Base-by-base conservation (phyloP, 345 rosid species). In the Brassica incana region DNA sequence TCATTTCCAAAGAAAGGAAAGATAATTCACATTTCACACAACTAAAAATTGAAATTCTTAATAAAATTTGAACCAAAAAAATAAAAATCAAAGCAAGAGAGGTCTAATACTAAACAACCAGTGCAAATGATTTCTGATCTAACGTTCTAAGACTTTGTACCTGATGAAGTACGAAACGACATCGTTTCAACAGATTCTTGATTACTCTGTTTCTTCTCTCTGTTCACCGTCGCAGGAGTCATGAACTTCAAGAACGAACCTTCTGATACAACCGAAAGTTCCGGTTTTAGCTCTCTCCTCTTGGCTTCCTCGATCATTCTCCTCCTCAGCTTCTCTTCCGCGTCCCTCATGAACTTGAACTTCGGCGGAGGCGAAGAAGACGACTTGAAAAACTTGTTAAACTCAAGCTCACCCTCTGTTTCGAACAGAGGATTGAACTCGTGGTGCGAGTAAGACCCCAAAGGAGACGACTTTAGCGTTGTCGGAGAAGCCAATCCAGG, bases 321-420 rank as follows among this genome's bases (percentile, higher is more conserved):
- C 81, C 77, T 88, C 12, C 84, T 75, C 58, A 93, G 77, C 71
- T 95, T 93, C 84, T 90, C 98, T 79, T 95, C 98, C 5, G 98
- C 99, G 68, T 90, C 97, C 70, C 98, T 89, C 83, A 95, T 69
- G 85, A 95, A 95, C 97, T 95, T 93, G 82, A 95, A 88, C 63
- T 85, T 95, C 8, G 98, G 97, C 27, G 99, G 99, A 11, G 99
- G 99, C 6, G 99, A 93, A 32, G 99, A 78, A 77, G 77, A 66
- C 14, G 84, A 76, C 77, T 52, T 72, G 40, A 62, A 77, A 67
- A 86, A 65, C 86, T 86, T 83, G 76, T 78, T 85, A 8, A 82
- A 80, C 83, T 88, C 92, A 7, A 80, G 77, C 60, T 90, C 93
- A 5, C 84, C 85, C 1, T 86, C 86, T 25, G 93, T 85, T 84